These are phyloP conservation scores for Hemisphaericaspora nanyangensis DNA, from an alignment of 805 yeast genomes.

Conservation along the genomic window DNA sequence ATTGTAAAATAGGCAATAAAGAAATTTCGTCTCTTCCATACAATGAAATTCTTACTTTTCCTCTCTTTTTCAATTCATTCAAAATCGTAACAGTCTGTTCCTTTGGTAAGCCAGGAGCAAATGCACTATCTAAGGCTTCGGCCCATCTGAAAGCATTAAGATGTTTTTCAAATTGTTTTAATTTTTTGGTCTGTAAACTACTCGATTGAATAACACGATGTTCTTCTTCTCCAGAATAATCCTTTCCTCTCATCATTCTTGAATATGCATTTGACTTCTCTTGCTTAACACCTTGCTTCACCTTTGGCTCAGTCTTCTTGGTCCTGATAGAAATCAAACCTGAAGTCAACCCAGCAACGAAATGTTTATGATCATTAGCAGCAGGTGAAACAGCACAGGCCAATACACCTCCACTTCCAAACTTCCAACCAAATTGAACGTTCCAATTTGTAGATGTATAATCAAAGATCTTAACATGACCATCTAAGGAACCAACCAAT, in stretches of 20 bases:
- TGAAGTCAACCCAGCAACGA: conserved; percentile 87
- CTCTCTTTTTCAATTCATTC: conserved; percentile 82
- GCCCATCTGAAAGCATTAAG: conserved; percentile 87
- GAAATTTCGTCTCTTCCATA: conserved; percentile 81
- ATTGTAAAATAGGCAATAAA: conserved; percentile 78
- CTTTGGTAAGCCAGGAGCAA: conserved; percentile 70
- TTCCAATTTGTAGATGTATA: conserved; percentile 68
- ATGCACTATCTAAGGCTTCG: conserved; percentile 88
- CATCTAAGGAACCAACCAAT: conserved; percentile 92
- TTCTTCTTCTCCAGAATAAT: conserved; percentile 87
- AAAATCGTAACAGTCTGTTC: conserved; percentile 81
- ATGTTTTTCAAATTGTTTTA: conserved; percentile 78
- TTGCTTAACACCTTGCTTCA: conserved; percentile 46
- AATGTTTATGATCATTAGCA: conserved; percentile 57
- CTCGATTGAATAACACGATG: conserved; percentile 59
- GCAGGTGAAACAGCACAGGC: conserved; percentile 88
- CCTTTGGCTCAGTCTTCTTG: conserved; percentile 63
- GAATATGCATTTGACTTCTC: conserved; percentile 61
- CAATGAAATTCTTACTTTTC: conserved; percentile 80
- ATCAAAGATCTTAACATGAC: conserved; percentile 94
- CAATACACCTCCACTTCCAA: conserved; percentile 82
- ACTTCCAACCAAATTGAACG: conserved; percentile 96
- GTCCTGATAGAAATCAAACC: conserved; percentile 89
- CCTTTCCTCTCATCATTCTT: conserved; percentile 86
- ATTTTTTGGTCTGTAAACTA: conserved; percentile 52